phyloP scores from a whole-genome alignment of 345 rosid species.

The Heritiera fomes region DNA sequence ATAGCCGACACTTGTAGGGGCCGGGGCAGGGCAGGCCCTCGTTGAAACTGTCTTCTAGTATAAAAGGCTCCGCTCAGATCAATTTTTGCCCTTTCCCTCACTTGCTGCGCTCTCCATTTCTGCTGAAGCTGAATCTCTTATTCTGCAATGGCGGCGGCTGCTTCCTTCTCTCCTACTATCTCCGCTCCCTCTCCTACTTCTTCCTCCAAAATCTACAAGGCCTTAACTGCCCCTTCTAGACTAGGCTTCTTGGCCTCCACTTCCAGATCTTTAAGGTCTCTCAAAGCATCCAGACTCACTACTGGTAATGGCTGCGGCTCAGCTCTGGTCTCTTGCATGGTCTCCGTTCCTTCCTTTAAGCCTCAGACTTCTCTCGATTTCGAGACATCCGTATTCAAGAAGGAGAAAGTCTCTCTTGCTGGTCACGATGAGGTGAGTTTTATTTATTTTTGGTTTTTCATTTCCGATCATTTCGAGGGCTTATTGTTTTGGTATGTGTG shows the following conservation, averaged over 20 bases:
- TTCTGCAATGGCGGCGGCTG: conserved; percentile 45
- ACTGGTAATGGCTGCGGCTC: too few species aligned
- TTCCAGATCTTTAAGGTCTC: too few species aligned
- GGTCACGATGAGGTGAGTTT: conserved; percentile 68
- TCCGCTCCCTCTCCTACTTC: conserved; percentile 28
- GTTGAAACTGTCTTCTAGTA: background rate
- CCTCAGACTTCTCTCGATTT: conserved; percentile 49
- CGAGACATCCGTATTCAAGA: conserved; percentile 73
- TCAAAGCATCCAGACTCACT: too few species aligned
- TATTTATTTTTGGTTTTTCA: background rate
- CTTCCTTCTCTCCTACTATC: conserved; percentile 42
- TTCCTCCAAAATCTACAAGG: conserved; percentile 28
- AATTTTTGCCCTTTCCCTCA: background rate
- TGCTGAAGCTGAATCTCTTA: background rate
- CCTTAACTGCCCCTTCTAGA: conserved; percentile 9
- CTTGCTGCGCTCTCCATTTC: too few species aligned
- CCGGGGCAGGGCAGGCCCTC: background rate
- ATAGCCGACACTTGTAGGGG: background rate
- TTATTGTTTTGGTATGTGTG: background rate
- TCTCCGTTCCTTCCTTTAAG: conserved; percentile 40
- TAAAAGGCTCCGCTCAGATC: background rate
- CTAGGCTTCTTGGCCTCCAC: too few species aligned
- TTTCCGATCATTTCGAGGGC: background rate
- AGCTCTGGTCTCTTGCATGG: conserved; percentile 37
- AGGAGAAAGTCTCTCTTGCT: conserved; percentile 76